These are phyloP conservation scores for Ustilago curta DNA, from an alignment of 1,284 basidiomycete species.

Conservation along the genomic window DNA sequence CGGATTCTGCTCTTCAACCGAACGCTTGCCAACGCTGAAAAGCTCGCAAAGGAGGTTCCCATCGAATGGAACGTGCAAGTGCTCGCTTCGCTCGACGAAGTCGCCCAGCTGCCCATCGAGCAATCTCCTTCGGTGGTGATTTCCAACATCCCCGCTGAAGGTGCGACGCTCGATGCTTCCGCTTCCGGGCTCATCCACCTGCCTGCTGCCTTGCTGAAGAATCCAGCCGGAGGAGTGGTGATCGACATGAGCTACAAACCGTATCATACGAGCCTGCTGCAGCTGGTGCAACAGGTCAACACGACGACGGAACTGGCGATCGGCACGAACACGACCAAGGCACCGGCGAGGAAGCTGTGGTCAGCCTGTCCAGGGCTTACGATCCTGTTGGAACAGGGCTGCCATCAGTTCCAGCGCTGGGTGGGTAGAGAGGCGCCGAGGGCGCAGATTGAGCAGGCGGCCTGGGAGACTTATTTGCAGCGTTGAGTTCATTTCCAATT, in stretches of 20 bases:
- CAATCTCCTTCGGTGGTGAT: constrained; percentile 51
- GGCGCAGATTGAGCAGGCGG: constrained; percentile 46
- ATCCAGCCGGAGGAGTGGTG: constrained; percentile 61
- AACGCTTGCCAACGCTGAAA: constrained; percentile 60
- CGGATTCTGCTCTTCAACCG: constrained; percentile 66
- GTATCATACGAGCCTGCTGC: constrained; percentile 58
- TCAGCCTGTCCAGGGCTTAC: constrained; percentile 58
- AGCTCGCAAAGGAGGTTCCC: constrained; percentile 53
- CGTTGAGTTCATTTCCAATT: constrained; percentile 11
- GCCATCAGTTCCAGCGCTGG: constrained; percentile 66
- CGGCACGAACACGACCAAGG: constrained; percentile 26
- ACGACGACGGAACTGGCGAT: constrained; percentile 8
- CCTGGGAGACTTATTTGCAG: constrained; percentile 56
- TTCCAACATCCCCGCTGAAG: constrained; percentile 65
- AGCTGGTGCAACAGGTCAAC: constrained; percentile 46
- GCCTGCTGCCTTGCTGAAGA: constrained; percentile 45
- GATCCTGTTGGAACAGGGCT: constrained; percentile 67
- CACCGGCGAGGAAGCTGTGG: constrained; percentile 44
- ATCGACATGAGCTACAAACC: constrained; percentile 69
- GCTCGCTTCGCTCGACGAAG: constrained; percentile 41
- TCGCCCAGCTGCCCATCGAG: constrained; percentile 16
- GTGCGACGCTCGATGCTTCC: constrained; percentile 44
- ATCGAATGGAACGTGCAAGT: constrained; percentile 63
- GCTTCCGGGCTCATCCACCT: constrained; percentile 44
- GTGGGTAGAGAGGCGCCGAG: constrained; percentile 59